Percentiles rank a stretch among this genome's conserved stretches.
Conservation (phyloP, 2,329 filamentous ascomycete genomes). For the Fusarium continuum region DNA sequence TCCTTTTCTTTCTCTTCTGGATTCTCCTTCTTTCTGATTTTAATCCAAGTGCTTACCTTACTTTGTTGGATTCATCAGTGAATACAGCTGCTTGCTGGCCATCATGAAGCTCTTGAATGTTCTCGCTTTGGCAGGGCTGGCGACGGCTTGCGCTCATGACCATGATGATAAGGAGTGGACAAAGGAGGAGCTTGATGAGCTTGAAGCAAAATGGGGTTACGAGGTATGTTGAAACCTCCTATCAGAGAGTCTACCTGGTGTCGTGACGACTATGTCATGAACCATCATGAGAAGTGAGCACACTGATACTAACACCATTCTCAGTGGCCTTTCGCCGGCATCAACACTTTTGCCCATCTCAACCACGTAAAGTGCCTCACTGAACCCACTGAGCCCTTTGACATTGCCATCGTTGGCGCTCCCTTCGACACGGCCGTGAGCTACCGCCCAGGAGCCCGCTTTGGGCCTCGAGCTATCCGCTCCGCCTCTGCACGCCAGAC, state of each 20-base stretch:
- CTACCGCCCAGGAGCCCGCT: slow-evolving; percentile 72
- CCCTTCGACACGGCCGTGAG: slow-evolving; percentile 79
- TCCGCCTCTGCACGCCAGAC: slow-evolving; percentile 84
- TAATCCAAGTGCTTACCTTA: background rate
- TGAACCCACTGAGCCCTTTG: slow-evolving; percentile 69
- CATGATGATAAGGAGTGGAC: slow-evolving; percentile 56
- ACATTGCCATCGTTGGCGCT: slow-evolving; percentile 76
- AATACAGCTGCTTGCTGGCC: background rate
- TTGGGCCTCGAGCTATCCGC: slow-evolving; percentile 88
- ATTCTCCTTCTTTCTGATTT: background rate
- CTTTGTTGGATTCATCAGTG: background rate
- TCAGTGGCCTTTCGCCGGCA: slow-evolving; percentile 69
- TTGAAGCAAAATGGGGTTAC: slow-evolving; percentile 66
- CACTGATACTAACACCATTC: slow-evolving; percentile 5
- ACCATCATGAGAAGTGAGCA: background rate
- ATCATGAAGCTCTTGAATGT: slow-evolving; percentile 45
- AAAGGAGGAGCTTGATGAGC: slow-evolving; percentile 60
- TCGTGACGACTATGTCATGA: background rate
- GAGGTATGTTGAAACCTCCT: slow-evolving; percentile 54
- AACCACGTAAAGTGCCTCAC: slow-evolving; percentile 74
- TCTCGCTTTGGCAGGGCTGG: slow-evolving; percentile 42
- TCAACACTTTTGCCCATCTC: slow-evolving; percentile 78
- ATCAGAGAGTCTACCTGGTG: background rate
- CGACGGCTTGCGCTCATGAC: slow-evolving; percentile 44
- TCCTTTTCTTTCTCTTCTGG: background rate